These are phyloP conservation scores for Psilocybe cubensis DNA, from an alignment of 768 basidiomycete genomes.

Conservation along the genomic window DNA sequence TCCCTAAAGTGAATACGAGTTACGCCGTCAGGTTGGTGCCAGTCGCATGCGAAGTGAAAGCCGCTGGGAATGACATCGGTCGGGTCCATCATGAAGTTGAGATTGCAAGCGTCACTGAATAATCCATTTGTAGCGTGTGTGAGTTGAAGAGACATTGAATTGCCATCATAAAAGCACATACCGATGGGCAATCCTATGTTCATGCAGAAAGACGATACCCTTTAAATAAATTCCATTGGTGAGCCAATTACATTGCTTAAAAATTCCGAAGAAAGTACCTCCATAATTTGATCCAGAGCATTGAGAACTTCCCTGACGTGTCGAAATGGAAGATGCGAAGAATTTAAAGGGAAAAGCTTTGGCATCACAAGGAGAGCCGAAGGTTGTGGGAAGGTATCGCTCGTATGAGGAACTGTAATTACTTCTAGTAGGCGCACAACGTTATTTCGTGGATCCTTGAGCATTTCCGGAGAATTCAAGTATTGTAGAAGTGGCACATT, in stretches of 20 bases:
- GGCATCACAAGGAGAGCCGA: too few relatives aligned
- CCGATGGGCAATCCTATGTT: constrained; percentile 23
- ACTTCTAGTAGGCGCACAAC: constrained; percentile 14
- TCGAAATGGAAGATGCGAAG: too few relatives aligned
- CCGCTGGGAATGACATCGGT: constrained; percentile 15
- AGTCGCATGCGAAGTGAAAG: constrained; percentile 9
- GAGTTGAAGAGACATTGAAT: too few relatives aligned
- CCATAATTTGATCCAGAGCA: too few relatives aligned
- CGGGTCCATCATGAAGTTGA: constrained; percentile 24
- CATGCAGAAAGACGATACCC: constrained; percentile 20
- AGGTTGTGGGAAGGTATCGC: too few relatives aligned
- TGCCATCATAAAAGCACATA: not conserved
- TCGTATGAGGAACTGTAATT: too few relatives aligned
- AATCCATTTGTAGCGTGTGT: too few relatives aligned
- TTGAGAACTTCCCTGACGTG: too few relatives aligned
- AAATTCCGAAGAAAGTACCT: too few relatives aligned
- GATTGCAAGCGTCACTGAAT: constrained; percentile 17
- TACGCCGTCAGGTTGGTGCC: not conserved
- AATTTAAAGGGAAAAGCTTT: too few relatives aligned
- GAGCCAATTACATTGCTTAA: too few relatives aligned
- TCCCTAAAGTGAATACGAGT: constrained; percentile 4
- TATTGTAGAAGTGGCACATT: constrained; percentile 5
- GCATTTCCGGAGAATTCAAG: constrained; percentile 7
- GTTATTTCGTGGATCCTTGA: constrained; percentile 15
- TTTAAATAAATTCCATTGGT: too few relatives aligned